These are phyloP conservation scores for Erodium texanum DNA, from an alignment of 441 rosid genomes.

Conservation along the genomic window DNA sequence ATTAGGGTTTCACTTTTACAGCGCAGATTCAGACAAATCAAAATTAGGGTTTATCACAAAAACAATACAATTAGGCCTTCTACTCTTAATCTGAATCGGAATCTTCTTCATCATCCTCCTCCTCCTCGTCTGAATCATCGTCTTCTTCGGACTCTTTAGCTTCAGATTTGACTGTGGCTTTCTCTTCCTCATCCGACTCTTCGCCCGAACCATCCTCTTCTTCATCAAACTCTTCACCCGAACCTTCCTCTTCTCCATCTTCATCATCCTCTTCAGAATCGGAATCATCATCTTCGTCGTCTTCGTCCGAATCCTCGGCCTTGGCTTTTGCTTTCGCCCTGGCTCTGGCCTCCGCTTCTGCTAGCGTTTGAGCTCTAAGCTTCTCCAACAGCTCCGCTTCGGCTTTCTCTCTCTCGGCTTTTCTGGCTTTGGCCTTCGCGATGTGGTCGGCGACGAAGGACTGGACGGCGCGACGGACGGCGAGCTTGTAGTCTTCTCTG, in stretches of 20 bases:
- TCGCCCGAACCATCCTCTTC: background rate
- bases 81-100: background rate
- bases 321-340: background rate
- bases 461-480: constrained; percentile 28
- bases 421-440: constrained; percentile 15
- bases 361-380: background rate
- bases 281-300: background rate
- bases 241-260: background rate
- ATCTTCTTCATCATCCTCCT: background rate
- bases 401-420: background rate
- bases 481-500: constrained; percentile 25
- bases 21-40: background rate
- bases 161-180: too few relatives aligned
- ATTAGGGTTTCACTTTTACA: background rate
- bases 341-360: background rate
- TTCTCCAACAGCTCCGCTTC: constrained; percentile 2
- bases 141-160: too few relatives aligned
- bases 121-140: background rate
- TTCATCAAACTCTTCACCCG: background rate
- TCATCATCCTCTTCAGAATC: background rate
- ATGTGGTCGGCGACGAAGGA: constrained; percentile 22
- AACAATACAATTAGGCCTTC: background rate
- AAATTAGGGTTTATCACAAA: background rate
- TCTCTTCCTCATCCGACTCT: background rate
- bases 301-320: background rate